Evolutionary conservation across 2,329 filamentous ascomycete genomes (phyloP), one percentile per base, ranked within the genome.

Genomic region (Colletotrichum salicis): DNA sequence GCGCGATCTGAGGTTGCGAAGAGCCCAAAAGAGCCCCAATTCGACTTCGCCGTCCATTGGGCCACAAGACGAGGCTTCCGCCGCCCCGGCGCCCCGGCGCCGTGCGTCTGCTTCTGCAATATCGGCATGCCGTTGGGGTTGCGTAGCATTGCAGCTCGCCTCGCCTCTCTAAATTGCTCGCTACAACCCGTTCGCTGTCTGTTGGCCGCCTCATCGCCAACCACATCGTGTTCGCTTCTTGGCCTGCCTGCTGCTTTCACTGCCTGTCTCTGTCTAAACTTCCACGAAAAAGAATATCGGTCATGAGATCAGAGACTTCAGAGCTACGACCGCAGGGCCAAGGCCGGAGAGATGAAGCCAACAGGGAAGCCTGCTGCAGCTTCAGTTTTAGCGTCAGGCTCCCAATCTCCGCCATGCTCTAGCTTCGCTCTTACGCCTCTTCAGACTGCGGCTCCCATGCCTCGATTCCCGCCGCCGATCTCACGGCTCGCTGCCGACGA

Each of bases 131-230:
- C 56, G 55, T 61, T 33, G 55, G 24, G 37, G 57, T 67, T 58
- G 64, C 52, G 64, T 69, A n/a, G 64, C 64, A 71, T 64, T 63
- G 68, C 64, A 71, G 58, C 33, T 71, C 58, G 69, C 64, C 69
- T 69, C 69, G 57, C 57, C 52, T 52, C 64, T 41, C 37, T 19
- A 60, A 55, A 64, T 63, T 54, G 27, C 37, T 61, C 60, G 13
- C 22, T 29, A 35, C 31, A 41, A 27, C 48, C 51, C n/a, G 31
- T 11, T 37, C 27, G 29, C 35, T 37, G 37, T 19, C n/a, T 64
- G 29, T 35, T 41, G 22, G 58, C 15, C 58, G 68, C 58, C 58
- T 67, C 41, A 68, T 63, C 41, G 52, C 57, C 41, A 29, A 22
- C 24, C 52, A 33, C 8, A 52, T 62, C 64, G 58, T 68, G 31